phyloP scores from a whole-genome alignment of 768 basidiomycete species.

The Hortiboletus flavorubellus region DNA sequence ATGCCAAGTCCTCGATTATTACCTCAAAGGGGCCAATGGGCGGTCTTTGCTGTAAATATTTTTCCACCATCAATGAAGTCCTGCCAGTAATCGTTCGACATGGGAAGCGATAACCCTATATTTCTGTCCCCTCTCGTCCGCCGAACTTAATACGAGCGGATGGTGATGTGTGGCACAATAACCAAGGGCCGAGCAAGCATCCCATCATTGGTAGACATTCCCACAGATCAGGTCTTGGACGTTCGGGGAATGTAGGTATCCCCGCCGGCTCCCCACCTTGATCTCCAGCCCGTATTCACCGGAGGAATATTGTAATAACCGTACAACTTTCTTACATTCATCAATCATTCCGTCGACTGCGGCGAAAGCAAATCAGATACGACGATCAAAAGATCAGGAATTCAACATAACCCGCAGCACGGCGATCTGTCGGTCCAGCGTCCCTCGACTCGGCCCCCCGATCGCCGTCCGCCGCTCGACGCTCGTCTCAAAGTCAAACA shows the following conservation, averaged over 20 bases:
- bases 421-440: slow-evolving; percentile 82
- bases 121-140: too few relatives aligned
- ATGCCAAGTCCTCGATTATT: too few relatives aligned
- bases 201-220: too few relatives aligned
- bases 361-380: too few relatives aligned
- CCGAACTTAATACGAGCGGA: too few relatives aligned
- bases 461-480: slow-evolving; percentile 91
- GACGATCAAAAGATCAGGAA: slow-evolving; percentile 16
- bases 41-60: too few relatives aligned
- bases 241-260: too few relatives aligned
- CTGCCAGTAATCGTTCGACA: not conserved
- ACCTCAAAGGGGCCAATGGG: too few relatives aligned
- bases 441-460: slow-evolving; percentile 83
- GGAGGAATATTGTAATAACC: not conserved
- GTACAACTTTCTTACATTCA: not conserved
- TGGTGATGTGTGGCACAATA: too few relatives aligned
- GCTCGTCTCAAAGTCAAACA: slow-evolving; percentile 95
- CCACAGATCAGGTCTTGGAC: too few relatives aligned
- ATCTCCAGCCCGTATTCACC: not conserved
- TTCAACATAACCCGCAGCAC: slow-evolving; percentile 61
- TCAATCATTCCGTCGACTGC: not conserved
- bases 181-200: too few relatives aligned
- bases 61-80: not conserved
- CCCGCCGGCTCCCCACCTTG: too few relatives aligned
- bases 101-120: not conserved